phyloP scores from a whole-genome alignment of 2,329 filamentous ascomycete species.

The Fusarium staphyleae region DNA sequence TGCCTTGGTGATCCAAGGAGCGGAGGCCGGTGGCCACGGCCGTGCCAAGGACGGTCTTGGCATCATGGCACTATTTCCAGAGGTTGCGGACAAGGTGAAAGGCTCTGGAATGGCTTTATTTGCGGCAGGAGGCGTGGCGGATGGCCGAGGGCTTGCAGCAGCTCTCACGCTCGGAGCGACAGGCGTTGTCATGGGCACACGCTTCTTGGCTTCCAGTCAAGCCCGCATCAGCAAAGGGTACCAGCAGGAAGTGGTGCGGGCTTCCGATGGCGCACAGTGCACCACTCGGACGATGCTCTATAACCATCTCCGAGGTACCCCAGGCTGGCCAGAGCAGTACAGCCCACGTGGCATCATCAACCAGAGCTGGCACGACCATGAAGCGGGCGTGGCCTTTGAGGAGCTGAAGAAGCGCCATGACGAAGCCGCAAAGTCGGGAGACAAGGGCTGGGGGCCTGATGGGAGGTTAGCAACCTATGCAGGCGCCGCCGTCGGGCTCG shows the following conservation, averaged over 20 bases:
- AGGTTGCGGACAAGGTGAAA: conserved; percentile 52
- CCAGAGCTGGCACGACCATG: conserved; percentile 47
- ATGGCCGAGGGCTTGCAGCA: conserved; percentile 59
- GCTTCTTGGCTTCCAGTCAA: conserved; percentile 62
- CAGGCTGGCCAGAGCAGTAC: conserved; percentile 52
- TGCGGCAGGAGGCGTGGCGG: conserved; percentile 61
- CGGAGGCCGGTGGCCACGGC: conserved; percentile 62
- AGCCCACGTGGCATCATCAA: conserved; percentile 52
- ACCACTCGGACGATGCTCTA: conserved; percentile 54
- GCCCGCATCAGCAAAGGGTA: conserved; percentile 51
- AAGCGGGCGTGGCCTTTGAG: conserved; percentile 50
- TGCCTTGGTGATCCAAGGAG: conserved; percentile 60
- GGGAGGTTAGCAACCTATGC: conserved; percentile 60
- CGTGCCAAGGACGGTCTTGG: conserved; percentile 52
- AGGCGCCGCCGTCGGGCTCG: conserved; percentile 54
- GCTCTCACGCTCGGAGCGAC: conserved; percentile 59
- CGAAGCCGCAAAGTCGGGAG: conserved; percentile 47
- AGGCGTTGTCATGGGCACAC: conserved; percentile 68
- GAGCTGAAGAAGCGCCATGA: conserved; percentile 52
- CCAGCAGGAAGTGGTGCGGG: conserved; percentile 51
- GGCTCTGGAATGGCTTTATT: conserved; percentile 52
- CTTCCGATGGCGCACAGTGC: conserved; percentile 48
- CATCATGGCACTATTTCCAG: conserved; percentile 58
- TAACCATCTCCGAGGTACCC: conserved; percentile 51
- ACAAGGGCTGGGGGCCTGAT: conserved; percentile 55